Percentiles rank a stretch among this genome's conserved stretches.
Evolutionary conservation across 2,329 filamentous ascomycete genomes (phyloP).

Genomic region (Thielaviopsis populi): DNA sequence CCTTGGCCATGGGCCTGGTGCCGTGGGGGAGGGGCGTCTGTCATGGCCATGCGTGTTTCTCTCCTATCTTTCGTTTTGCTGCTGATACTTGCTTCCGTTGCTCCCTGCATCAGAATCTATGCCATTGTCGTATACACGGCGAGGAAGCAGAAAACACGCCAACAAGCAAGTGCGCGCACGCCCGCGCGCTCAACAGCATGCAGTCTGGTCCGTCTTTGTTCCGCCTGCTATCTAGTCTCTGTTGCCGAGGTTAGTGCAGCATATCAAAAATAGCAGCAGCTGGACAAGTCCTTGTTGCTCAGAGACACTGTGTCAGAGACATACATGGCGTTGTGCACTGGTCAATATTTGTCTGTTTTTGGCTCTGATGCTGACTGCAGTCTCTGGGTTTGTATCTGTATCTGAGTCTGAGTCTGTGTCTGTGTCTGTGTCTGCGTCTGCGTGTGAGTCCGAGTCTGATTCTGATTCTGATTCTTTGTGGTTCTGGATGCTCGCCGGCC

Average conservation of each 20-base stretch:
- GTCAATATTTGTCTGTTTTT: not conserved
- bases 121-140: not conserved
- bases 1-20: no score
- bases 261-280: slow-evolving; percentile 1
- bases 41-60: not conserved
- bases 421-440: not conserved
- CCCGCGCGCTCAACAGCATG: no score
- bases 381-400: not conserved
- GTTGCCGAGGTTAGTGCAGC: not conserved
- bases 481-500: not conserved
- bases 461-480: not conserved
- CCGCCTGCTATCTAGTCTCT: no score
- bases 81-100: not conserved
- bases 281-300: not conserved
- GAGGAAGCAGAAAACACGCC: no score
- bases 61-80: not conserved
- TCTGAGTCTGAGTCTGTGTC: not conserved
- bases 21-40: not conserved
- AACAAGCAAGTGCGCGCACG: no score
- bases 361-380: not conserved
- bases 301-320: slow-evolving; percentile 1
- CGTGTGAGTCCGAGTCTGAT: not conserved
- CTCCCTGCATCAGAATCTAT: not conserved
- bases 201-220: no score
- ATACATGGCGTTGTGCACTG: not conserved